These are phyloP conservation scores for Hypoxylon rubiginosum DNA, from an alignment of 2,329 filamentous ascomycete genomes.

Conservation along the genomic window DNA sequence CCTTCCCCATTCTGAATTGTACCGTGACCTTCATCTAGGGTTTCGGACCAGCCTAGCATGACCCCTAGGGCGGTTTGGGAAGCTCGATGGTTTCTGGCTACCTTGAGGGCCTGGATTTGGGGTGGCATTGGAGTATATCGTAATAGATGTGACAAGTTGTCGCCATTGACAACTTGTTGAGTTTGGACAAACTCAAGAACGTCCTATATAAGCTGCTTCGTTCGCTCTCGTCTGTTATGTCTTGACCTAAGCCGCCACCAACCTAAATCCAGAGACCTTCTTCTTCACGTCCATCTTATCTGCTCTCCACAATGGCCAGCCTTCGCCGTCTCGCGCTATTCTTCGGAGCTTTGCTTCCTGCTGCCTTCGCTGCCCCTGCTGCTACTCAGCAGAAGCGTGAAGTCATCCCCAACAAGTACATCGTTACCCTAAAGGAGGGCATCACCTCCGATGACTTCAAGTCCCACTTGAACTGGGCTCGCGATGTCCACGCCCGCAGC, in stretches of 20 bases:
- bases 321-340: constrained; percentile 49
- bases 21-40: constrained; percentile 25
- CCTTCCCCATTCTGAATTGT: constrained; percentile 47
- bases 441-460: constrained; percentile 51
- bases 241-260: constrained; percentile 9
- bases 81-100: constrained; percentile 37
- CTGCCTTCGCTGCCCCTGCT: constrained; percentile 47
- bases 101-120: constrained; percentile 32
- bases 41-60: constrained; percentile 12
- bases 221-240: constrained; percentile 10
- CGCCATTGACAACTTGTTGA: constrained; percentile 18
- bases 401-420: constrained; percentile 52
- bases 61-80: constrained; percentile 38
- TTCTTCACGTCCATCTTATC: background rate
- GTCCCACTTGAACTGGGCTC: constrained; percentile 54
- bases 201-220: constrained; percentile 38
- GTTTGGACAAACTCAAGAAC: constrained; percentile 2
- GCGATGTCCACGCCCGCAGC: constrained; percentile 55
- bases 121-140: constrained; percentile 36
- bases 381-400: constrained; percentile 43
- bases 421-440: constrained; percentile 50
- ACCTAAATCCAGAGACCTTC: constrained; percentile 16
- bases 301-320: constrained; percentile 44
- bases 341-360: constrained; percentile 50
- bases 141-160: constrained; percentile 22